Percentiles rank a stretch among this genome's conserved stretches.
phyloP scores from a whole-genome alignment of 352 stramenopile species.

The Poterioochromonas sp. region DNA sequence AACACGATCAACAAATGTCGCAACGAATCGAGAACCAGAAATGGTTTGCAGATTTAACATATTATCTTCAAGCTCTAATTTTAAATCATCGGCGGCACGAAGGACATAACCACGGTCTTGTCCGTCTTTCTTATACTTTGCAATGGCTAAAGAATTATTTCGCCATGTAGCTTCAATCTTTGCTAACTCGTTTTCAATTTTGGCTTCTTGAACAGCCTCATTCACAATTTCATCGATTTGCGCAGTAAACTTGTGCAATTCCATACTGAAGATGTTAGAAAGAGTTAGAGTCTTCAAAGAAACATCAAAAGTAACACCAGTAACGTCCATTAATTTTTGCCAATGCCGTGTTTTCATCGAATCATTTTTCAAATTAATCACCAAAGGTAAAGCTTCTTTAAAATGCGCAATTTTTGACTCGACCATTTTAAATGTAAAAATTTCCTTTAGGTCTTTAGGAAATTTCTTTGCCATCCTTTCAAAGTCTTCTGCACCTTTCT shows the following conservation, averaged over 20 bases:
- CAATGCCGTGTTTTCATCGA: slow-evolving; percentile 90
- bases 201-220: slow-evolving; percentile 91
- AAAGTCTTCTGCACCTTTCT: slow-evolving; percentile 73
- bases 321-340: slow-evolving; percentile 90
- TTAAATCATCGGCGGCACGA: slow-evolving; percentile 83
- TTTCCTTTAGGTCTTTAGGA: slow-evolving; percentile 72
- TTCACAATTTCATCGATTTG: slow-evolving; percentile 97
- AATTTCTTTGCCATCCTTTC: slow-evolving; percentile 81
- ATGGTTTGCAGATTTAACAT: slow-evolving; percentile 96
- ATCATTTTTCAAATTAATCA: slow-evolving; percentile 90
- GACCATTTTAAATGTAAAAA: slow-evolving; percentile 80
- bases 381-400: slow-evolving; percentile 84
- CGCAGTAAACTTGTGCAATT: slow-evolving; percentile 47
- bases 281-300: slow-evolving; percentile 88
- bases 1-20: slow-evolving; percentile 87
- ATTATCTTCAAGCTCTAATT: slow-evolving; percentile 92
- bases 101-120: slow-evolving; percentile 83
- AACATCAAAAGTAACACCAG: slow-evolving; percentile 77
- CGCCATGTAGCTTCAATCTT: slow-evolving; percentile 80
- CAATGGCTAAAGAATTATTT: slow-evolving; percentile 85
- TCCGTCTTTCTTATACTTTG: slow-evolving; percentile 53
- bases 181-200: slow-evolving; percentile 83
- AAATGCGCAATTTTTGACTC: slow-evolving; percentile 85
- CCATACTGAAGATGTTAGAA: slow-evolving; percentile 71
- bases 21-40: slow-evolving; percentile 90